Evolutionary conservation across 1,139 yeast species (phyloP).

Genomic region (Lodderomyces margitis): DNA sequence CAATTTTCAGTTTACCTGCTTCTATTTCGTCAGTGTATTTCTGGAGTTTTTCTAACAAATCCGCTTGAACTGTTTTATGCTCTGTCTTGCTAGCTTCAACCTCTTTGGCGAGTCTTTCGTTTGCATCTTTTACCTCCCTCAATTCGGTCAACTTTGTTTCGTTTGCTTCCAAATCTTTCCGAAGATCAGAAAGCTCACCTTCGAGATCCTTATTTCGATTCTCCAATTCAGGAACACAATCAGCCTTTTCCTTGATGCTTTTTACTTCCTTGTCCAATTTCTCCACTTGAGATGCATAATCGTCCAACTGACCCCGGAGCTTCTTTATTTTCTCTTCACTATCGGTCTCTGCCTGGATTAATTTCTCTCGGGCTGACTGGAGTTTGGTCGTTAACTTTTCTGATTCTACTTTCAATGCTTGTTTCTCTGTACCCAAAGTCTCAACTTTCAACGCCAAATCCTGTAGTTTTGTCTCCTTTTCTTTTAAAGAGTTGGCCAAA

Average conservation of each 20-base stretch:
- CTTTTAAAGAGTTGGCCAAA: neutral
- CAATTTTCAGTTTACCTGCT: neutral
- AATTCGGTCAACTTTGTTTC: neutral
- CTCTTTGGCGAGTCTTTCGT: neutral
- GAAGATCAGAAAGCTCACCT: neutral
- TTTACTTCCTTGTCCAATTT: neutral
- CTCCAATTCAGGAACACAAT: neutral
- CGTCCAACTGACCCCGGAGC: neutral
- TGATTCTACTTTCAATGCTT: neutral
- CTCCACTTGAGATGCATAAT: neutral
- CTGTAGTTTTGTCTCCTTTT: neutral
- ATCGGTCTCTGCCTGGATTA: slow-evolving; percentile 1
- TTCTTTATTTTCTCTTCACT: slow-evolving; percentile 1
- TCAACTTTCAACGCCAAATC: neutral
- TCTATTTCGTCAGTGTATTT: neutral
- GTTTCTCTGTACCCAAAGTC: neutral
- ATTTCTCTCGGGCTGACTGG: slow-evolving; percentile 3
- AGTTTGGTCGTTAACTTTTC: slow-evolving; percentile 3
- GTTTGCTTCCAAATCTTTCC: neutral
- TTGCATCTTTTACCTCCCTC: neutral
- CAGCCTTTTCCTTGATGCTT: neutral
- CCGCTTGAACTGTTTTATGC: neutral
- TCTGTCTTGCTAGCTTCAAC: neutral
- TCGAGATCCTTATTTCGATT: neutral
- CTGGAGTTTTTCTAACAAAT: neutral